Base-by-base conservation (phyloP, 73 alveolate genomes). In the Paramecium pentaurelia region DNA sequence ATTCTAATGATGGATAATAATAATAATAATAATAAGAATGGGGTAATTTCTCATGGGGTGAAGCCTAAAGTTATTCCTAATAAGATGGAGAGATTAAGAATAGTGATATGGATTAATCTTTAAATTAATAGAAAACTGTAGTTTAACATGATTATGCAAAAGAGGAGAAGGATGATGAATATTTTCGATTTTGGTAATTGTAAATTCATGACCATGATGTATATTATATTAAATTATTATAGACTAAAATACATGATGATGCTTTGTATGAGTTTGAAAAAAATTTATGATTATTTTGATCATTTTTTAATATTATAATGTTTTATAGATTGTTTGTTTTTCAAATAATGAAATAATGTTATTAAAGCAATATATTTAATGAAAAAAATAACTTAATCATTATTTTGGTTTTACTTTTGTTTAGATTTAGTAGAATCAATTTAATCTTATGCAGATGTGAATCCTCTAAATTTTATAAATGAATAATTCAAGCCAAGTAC, bases 391-490 rank as follows among this genome's bases (percentile, higher is more conserved):
- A 54, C 70, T 54, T 54, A 54, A 54, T 54, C 70, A 54, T 54
- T 54, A 54, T 54, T 54, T 54, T 54, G 70, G 70, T 54, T 54
- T 18, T 54, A 54, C 70, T 54, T 54, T 54, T 54, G 70, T 54
- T 54, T 54, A 18, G 70, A 54, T 18, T 8, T 54, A n/a, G 32
- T 54, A 54, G 32, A 54, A 54, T n/a, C 70, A 3, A 34, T 54
- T 16, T 16, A n/a, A n/a, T 54, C 84, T 25, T 32, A 25, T 14
- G 84, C 9, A 4, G 77, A 80, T 44, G 91, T 80, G 4, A 80
- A 47, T 49, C 71, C 91, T 18, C 47, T 80, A n/a, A 80, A 80
- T 22, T 80, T 80, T 47, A 47, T 45, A 25, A 49, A 80, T 49
- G 28, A 80, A 80, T 18, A 80, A 25, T 80, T 80, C 58, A 36